A percentile compares a stretch with the other conserved stretches of the same genome.
These are phyloP conservation scores for Oryza brachyantha DNA, from an alignment of 176 grass and related monocot genomes.

Conservation along the genomic window DNA sequence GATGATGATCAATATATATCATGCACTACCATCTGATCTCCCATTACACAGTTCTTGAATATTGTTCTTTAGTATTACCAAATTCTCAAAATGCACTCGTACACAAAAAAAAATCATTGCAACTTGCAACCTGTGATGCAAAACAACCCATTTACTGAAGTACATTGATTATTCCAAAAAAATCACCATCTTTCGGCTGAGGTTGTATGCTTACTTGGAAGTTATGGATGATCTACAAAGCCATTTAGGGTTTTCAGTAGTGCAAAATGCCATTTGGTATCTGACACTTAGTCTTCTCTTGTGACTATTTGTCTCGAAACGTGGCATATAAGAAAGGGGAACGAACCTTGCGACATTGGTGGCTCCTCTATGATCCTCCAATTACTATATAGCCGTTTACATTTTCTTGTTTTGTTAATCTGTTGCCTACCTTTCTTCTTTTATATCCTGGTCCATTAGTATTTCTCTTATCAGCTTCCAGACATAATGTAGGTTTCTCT, in stretches of 20 bases:
- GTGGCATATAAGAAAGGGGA: conserved; percentile 14
- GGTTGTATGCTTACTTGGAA: not conserved
- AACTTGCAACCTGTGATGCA: conserved; percentile 7
- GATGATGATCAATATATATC: conserved; percentile 17
- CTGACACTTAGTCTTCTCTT: conserved; percentile 1
- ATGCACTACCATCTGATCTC: conserved; percentile 43
- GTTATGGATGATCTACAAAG: not conserved
- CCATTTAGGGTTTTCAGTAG: too few species aligned
- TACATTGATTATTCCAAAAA: conserved; percentile 21
- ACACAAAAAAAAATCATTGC: not conserved
- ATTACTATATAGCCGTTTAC: conserved; percentile 20
- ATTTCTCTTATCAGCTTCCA: not conserved
- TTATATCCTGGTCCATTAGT: not conserved
- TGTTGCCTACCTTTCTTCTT: too few species aligned
- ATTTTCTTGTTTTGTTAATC: not conserved
- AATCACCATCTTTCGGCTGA: conserved; percentile 33
- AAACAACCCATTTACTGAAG: not conserved
- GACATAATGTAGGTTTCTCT: not conserved
- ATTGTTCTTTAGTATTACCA: not conserved
- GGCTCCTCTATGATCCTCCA: not conserved
- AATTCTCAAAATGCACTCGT: not conserved
- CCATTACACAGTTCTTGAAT: not conserved
- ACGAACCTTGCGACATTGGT: conserved; percentile 11
- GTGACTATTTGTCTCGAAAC: not conserved
- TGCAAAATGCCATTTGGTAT: not conserved